Base-by-base conservation (phyloP, 129 eudicot genomes). In the Artemisia tridentata region DNA sequence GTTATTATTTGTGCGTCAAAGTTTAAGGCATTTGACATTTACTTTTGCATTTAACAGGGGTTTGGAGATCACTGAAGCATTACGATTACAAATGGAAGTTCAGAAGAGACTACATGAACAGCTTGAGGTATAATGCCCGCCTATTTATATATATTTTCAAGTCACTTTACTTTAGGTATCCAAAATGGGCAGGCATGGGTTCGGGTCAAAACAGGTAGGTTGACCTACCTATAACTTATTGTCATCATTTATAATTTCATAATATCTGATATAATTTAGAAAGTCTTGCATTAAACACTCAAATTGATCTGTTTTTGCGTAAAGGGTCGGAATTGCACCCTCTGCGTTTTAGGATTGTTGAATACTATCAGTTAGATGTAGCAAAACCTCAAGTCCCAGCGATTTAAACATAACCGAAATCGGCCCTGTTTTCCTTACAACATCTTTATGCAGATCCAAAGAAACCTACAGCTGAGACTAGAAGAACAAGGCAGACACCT, bases 401-500 rank as follows among this genome's bases (percentile, higher is more conserved):
- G 41, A 8, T 34, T 34, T 34, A 34, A 34, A 34, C 41, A 34
- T 34, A 34, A 34, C 41, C 41, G 0, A 34, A 34, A 6, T 34
- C 41, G 41, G 8, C 41, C 41, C 41, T 34, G 16, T 8, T 38
- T 25, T 1, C 48, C 34, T 62, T 23, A 17, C 45, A 48, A 15
- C 38, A 51, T 51, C 53, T 47, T 63, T 66, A 29, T 80, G 76
- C 86, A 88, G 96, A 92, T 86, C 49, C 98, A 92, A 80, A 89
- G 98, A 79, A 92, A 83, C 72, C 72, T 92, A 71, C 98, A 92
- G 73, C 84, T 89, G 75, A 81, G 91, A 29, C 89, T 92, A 54
- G 98, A 92, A 83, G 98, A 92, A 80, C 98, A 92, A 80, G 98
- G 98, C 21, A 80, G 83, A 78, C 85, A 83, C 69, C 88, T 92